These are phyloP conservation scores for Venturia asperata DNA, from an alignment of 2,329 filamentous ascomycete genomes.

Conservation along the genomic window DNA sequence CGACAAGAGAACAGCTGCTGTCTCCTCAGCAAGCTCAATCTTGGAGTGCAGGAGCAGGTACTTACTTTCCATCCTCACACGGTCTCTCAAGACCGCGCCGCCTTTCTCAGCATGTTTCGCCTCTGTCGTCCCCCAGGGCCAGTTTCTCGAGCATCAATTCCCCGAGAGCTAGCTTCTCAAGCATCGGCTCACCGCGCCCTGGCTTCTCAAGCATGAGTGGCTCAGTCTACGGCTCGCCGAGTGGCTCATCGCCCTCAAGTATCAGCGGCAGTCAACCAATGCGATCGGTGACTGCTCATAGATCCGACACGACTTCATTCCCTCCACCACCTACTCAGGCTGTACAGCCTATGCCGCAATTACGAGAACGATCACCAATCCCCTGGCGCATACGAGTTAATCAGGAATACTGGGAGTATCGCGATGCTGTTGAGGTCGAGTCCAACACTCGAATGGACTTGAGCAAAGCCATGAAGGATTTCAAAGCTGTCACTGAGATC, in stretches of 20 bases:
- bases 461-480: slow-evolving; percentile 2
- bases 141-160: slow-evolving; percentile 8
- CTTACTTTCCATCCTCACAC: slow-evolving; percentile 8
- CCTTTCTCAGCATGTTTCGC: background rate
- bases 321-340: slow-evolving; percentile 13
- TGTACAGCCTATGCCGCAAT: background rate
- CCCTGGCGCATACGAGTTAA: slow-evolving; percentile 17
- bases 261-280: background rate
- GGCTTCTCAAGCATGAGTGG: background rate
- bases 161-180: background rate
- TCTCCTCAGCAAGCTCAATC: slow-evolving; percentile 15
- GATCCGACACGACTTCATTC: background rate
- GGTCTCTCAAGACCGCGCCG: background rate
- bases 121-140: slow-evolving; percentile 1
- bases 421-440: background rate
- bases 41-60: slow-evolving; percentile 12
- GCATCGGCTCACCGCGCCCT: background rate
- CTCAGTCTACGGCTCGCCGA: background rate
- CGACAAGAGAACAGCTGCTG: background rate
- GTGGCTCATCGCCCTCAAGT: background rate
- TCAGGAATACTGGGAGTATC: slow-evolving; percentile 19
- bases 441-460: slow-evolving; percentile 13
- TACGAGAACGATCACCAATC: slow-evolving; percentile 5
- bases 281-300: background rate
- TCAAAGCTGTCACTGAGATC: slow-evolving; percentile 18